Percentiles rank a stretch among this genome's conserved stretches.
Evolutionary conservation across 2,329 filamentous ascomycete species (phyloP).

Genomic region (Pyrenophora teres): DNA sequence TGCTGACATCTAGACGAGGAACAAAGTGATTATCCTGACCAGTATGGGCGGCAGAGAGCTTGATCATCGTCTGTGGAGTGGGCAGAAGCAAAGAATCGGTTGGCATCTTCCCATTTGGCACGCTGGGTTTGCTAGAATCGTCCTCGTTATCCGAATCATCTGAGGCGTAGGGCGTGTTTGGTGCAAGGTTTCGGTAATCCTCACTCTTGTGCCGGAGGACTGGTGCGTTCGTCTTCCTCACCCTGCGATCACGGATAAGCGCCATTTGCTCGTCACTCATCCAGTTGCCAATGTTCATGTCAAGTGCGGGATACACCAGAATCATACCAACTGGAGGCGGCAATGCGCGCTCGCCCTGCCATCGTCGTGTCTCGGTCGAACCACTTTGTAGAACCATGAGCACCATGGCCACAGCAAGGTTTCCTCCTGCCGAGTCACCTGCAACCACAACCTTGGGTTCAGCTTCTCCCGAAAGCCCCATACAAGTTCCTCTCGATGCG

Average conservation of each 20-base stretch:
- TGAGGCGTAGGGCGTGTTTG: constrained; percentile 78
- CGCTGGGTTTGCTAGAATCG: constrained; percentile 24
- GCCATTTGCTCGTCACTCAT: constrained; percentile 99
- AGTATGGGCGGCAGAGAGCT: constrained; percentile 47
- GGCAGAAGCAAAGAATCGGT: constrained; percentile 36
- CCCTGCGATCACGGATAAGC: constrained; percentile 81
- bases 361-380: constrained; percentile 60
- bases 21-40: constrained; percentile 32
- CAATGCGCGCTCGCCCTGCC: constrained; percentile 59
- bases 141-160: constrained; percentile 68
- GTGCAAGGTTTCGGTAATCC: constrained; percentile 82
- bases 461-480: constrained; percentile 71
- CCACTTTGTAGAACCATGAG: constrained; percentile 87
- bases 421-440: constrained; percentile 83
- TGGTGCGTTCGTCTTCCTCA: constrained; percentile 75
- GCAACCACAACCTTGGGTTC: constrained; percentile 72
- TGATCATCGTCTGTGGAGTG: constrained; percentile 40
- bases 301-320: constrained; percentile 85
- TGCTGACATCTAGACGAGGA: constrained; percentile 25
- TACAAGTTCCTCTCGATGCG: constrained; percentile 71
- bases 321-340: constrained; percentile 83
- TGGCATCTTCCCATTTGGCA: constrained; percentile 18
- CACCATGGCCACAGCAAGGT: constrained; percentile 77
- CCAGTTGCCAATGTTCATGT: constrained; percentile 99
- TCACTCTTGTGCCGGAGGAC: constrained; percentile 84